phyloP scores from a whole-genome alignment of 2,329 filamentous ascomycete species.

The Paecilomyces sp. region DNA sequence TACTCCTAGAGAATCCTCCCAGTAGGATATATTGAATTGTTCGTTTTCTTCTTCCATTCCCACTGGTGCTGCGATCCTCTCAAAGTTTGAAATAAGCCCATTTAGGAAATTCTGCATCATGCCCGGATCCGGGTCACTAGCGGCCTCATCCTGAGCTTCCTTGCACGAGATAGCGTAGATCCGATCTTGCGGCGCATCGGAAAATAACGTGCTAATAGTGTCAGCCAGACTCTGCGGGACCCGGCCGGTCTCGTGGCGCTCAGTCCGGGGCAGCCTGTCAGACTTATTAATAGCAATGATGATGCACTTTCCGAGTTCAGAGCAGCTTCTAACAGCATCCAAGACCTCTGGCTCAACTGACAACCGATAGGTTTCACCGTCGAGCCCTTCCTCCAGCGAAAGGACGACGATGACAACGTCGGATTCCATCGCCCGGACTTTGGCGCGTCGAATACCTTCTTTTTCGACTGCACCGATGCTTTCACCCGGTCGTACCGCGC shows the following conservation, averaged over 20 bases:
- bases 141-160: constrained; percentile 37
- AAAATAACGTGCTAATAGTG: constrained; percentile 33
- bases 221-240: constrained; percentile 24
- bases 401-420: constrained; percentile 79
- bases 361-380: constrained; percentile 22
- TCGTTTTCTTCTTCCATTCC: constrained; percentile 25
- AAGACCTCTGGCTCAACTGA: constrained; percentile 51
- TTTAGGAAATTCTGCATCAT: constrained; percentile 63
- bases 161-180: constrained; percentile 68
- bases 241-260: constrained; percentile 5
- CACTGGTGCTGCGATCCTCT: constrained; percentile 33
- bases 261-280: constrained; percentile 37
- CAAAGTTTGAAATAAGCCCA: constrained; percentile 61
- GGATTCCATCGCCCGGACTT: constrained; percentile 70
- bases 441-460: constrained; percentile 85
- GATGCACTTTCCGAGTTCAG: constrained; percentile 45
- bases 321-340: constrained; percentile 45
- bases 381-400: constrained; percentile 54
- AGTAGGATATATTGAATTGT: constrained; percentile 54
- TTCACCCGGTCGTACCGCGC: background rate
- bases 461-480: constrained; percentile 68
- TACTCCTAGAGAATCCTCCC: constrained; percentile 80
- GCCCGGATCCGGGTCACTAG: constrained; percentile 44
- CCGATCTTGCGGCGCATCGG: constrained; percentile 35
- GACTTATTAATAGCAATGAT: constrained; percentile 56